Evolutionary conservation across 805 yeast species (phyloP).

Genomic region (Teunomyces panamensis): DNA sequence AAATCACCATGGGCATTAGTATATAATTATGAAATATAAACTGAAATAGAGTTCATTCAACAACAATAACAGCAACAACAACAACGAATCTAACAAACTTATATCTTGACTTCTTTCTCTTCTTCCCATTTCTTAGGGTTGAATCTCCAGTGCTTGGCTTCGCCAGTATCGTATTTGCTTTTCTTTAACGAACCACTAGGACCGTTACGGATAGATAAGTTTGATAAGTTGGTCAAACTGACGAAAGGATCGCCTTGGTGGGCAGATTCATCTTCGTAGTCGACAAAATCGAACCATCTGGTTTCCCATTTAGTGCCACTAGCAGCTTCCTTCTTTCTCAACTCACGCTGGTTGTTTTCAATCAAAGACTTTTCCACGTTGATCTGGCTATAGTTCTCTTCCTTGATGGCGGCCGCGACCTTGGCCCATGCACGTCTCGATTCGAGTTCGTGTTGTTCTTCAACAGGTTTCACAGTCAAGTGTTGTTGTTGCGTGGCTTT

Average conservation of each 20-base stretch:
- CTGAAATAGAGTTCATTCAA: background rate
- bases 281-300: slow-evolving; percentile 68
- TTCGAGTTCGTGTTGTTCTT: slow-evolving; percentile 77
- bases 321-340: slow-evolving; percentile 70
- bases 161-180: slow-evolving; percentile 52
- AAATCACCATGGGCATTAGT: background rate
- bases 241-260: slow-evolving; percentile 28
- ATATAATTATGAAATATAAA: background rate
- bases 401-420: slow-evolving; percentile 83
- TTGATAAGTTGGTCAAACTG: slow-evolving; percentile 44
- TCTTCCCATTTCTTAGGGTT: slow-evolving; percentile 50
- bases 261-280: slow-evolving; percentile 17
- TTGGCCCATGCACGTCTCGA: slow-evolving; percentile 85
- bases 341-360: slow-evolving; percentile 82
- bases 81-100: background rate
- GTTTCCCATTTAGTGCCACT: slow-evolving; percentile 67
- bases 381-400: slow-evolving; percentile 73
- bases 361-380: slow-evolving; percentile 70
- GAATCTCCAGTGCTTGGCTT: slow-evolving; percentile 70
- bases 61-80: background rate
- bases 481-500: slow-evolving; percentile 47
- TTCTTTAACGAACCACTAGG: slow-evolving; percentile 63
- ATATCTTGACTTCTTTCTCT: slow-evolving; percentile 52
- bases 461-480: slow-evolving; percentile 74
- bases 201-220: slow-evolving; percentile 59